These are phyloP conservation scores for Crucihimalaya himalaica DNA, from an alignment of 345 rosid species.

Conservation along the genomic window DNA sequence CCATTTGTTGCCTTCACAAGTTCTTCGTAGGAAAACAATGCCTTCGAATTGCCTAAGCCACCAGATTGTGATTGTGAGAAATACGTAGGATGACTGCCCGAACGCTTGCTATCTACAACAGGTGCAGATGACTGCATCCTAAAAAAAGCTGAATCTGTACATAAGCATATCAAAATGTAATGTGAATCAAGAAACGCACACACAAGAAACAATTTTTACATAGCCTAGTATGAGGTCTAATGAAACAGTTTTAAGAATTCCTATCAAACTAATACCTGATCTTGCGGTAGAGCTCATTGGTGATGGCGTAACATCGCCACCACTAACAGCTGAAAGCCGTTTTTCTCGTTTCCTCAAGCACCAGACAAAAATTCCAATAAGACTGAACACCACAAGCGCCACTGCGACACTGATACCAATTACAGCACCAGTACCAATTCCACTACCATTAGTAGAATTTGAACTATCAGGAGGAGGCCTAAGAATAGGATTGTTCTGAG, in stretches of 20 bases:
- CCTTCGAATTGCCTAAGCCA: slow-evolving; percentile 74
- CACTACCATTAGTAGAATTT: slow-evolving; percentile 29
- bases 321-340: slow-evolving; percentile 51
- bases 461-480: slow-evolving; percentile 24
- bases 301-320: slow-evolving; percentile 62
- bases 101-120: slow-evolving; percentile 50
- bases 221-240: not conserved
- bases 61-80: slow-evolving; percentile 58
- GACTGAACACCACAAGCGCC: slow-evolving; percentile 57
- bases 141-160: slow-evolving; percentile 56
- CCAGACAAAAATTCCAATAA: slow-evolving; percentile 58
- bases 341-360: slow-evolving; percentile 63
- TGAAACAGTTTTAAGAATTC: not conserved
- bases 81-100: slow-evolving; percentile 51
- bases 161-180: slow-evolving; percentile 12
- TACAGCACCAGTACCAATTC: slow-evolving; percentile 54
- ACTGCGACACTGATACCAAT: slow-evolving; percentile 58
- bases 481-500: slow-evolving; percentile 44
- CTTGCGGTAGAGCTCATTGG: slow-evolving; percentile 55
- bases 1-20: slow-evolving; percentile 71
- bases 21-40: slow-evolving; percentile 73
- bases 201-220: not conserved
- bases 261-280: slow-evolving; percentile 56
- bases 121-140: slow-evolving; percentile 73
- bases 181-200: slow-evolving; percentile 8